Base-by-base conservation (phyloP, 2,329 filamentous ascomycete species). In the Trematosphaeria pertusa region DNA sequence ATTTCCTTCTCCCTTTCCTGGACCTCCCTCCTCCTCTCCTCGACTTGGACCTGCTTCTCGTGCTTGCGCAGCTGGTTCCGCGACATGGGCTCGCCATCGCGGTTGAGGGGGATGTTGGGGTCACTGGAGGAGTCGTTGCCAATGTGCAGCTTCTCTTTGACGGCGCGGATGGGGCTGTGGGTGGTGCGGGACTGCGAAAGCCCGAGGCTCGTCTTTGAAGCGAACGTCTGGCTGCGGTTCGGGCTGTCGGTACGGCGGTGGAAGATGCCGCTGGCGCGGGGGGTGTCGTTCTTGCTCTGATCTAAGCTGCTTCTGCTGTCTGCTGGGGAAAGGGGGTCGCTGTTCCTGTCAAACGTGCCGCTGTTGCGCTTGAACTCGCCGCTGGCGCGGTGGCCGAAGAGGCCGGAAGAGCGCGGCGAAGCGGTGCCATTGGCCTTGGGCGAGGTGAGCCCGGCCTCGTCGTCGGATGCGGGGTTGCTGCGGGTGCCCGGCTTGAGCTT, bases 51-150 rank as follows among this genome's bases (percentile, higher is more conserved):
- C 48, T 75, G 71, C 46, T 66, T 70, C 59, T 78, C 75, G 48
- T 76, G 71, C 67, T 80, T 80, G 41, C 75, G 74, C 53, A 72
- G 64, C 65, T 80, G 78, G 52, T 77, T 77, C 47, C 71, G 72
- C 52, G 75, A 79, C 71, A 79, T 73, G 36, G 71, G 70, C 62
- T 79, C 76, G 42, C 76, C 78, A 18, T 79, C 75, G 35, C 76
- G 69, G 63, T 79, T 79, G 54, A 80, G 67, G 14, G 76, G 75
- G 7, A 52, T 35, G 34, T 69, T 65, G 24, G 59, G 58, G 8
- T 70, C 69, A 48, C 64, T 67, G 18, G 65, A 69, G 17, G 66
- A 66, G 49, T 58, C 58, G 22, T 60, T 52, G 38, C 59, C 67
- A 41, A 75, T 58, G 52, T 70, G 68, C 22, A 74, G 64, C 59